A percentile compares a stretch with the other conserved stretches of the same genome.
phyloP scores from a whole-genome alignment of 2,329 filamentous ascomycete species.

The Neonectria magnoliae region DNA sequence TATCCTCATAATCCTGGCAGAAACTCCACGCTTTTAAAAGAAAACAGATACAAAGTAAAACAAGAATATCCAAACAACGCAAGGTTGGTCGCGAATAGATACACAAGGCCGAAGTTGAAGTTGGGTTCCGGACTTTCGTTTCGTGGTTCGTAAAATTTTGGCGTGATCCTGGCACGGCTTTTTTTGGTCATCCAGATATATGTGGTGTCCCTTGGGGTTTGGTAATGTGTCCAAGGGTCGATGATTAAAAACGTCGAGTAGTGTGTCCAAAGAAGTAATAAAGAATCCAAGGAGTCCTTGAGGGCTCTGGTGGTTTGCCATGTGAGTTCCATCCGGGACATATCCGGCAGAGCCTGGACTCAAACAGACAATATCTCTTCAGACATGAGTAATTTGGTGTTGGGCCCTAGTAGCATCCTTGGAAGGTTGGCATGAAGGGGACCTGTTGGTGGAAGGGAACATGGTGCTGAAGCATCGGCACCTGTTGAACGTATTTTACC shows the following conservation, averaged over 20 bases:
- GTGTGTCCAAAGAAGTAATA: slow-evolving; percentile 21
- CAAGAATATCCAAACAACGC: slow-evolving; percentile 12
- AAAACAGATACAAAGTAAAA: slow-evolving; percentile 35
- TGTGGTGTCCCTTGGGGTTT: slow-evolving; percentile 15
- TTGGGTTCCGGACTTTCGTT: slow-evolving; percentile 41
- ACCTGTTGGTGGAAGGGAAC: slow-evolving; percentile 64
- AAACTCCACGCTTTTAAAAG: slow-evolving; percentile 43
- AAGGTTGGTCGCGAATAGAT: slow-evolving; percentile 29
- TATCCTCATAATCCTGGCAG: slow-evolving; percentile 40
- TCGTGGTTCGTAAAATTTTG: slow-evolving; percentile 38
- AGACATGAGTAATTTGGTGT: background rate
- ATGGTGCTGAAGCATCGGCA: slow-evolving; percentile 59
- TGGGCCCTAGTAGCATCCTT: slow-evolving; percentile 57
- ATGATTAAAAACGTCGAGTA: slow-evolving; percentile 26
- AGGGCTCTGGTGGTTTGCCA: slow-evolving; percentile 25
- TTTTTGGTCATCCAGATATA: slow-evolving; percentile 23
- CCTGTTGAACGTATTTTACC: slow-evolving; percentile 62
- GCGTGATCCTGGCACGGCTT: slow-evolving; percentile 38
- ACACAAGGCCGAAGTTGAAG: slow-evolving; percentile 34
- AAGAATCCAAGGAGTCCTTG: slow-evolving; percentile 11
- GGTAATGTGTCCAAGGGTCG: slow-evolving; percentile 18
- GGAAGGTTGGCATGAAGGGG: slow-evolving; percentile 61
- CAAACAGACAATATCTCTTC: background rate
- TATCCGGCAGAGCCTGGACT: background rate
- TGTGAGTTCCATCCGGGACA: slow-evolving; percentile 28